phyloP scores from a whole-genome alignment of 2,329 filamentous ascomycete species.

The Fusarium ambrosium region DNA sequence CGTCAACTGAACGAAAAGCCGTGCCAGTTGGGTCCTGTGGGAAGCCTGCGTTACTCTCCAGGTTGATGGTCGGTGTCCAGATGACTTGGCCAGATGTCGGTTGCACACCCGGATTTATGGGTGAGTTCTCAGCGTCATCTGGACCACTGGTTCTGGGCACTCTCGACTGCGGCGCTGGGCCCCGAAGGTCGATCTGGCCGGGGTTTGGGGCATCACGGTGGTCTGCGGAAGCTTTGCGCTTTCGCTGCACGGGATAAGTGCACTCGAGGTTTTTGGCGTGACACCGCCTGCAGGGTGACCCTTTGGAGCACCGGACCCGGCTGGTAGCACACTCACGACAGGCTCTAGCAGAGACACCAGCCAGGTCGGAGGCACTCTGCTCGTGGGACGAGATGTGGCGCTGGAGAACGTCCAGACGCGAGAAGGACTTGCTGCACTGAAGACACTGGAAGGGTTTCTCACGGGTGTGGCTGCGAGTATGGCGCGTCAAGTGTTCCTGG shows the following conservation, averaged over 20 bases:
- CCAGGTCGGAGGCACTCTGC: neutral
- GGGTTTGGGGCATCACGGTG: neutral
- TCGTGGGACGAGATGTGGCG: slow-evolving; percentile 28
- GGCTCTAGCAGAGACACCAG: slow-evolving; percentile 16
- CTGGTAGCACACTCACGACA: slow-evolving; percentile 30
- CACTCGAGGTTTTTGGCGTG: slow-evolving; percentile 18
- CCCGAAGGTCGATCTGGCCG: neutral
- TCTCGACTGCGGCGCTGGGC: neutral
- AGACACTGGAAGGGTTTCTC: slow-evolving; percentile 34
- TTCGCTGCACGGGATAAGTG: neutral
- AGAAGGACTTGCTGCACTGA: slow-evolving; percentile 31
- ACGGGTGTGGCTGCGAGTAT: slow-evolving; percentile 28
- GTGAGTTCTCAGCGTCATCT: neutral
- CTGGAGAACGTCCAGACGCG: slow-evolving; percentile 30
- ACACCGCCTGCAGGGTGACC: slow-evolving; percentile 28
- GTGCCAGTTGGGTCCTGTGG: neutral
- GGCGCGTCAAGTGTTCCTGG: slow-evolving; percentile 33
- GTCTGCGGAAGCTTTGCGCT: neutral
- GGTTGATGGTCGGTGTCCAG: neutral
- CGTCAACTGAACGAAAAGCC: neutral
- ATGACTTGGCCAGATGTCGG: neutral
- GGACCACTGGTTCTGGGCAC: neutral
- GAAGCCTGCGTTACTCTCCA: neutral
- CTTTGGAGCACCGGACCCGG: slow-evolving; percentile 36
- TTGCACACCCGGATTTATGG: neutral